Percentiles rank a stretch among this genome's conserved stretches.
Evolutionary conservation across 2,329 filamentous ascomycete genomes (phyloP).

Genomic region (Blumeriella jaapii): DNA sequence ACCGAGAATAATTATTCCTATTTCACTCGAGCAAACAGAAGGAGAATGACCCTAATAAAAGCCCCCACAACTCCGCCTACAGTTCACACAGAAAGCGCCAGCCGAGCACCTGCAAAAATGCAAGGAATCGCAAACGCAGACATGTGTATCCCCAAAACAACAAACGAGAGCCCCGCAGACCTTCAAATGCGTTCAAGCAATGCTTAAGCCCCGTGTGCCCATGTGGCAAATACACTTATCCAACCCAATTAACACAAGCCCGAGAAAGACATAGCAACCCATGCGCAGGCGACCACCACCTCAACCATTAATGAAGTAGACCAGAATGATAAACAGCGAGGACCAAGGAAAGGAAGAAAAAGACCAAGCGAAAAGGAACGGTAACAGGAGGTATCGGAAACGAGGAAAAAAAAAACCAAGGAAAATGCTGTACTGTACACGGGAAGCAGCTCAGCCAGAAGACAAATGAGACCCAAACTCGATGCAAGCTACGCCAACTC

Average conservation of each 20-base stretch:
- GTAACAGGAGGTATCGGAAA: constrained; percentile 4
- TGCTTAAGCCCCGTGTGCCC: constrained; percentile 13
- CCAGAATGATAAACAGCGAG: too few relatives aligned
- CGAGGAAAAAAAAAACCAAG: background rate
- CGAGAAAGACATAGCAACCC: constrained; percentile 9
- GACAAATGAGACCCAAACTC: constrained; percentile 12
- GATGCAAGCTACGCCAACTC: constrained; percentile 19
- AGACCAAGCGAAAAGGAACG: constrained; percentile 11
- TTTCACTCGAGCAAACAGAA: constrained; percentile 4
- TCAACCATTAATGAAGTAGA: constrained; percentile 4
- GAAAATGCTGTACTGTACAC: constrained; percentile 22
- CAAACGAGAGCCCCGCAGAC: constrained; percentile 12
- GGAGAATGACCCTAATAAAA: constrained; percentile 5
- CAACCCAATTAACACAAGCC: constrained; percentile 9
- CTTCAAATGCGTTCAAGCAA: constrained; percentile 14
- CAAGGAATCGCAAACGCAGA: constrained; percentile 16
- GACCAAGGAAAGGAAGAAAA: constrained; percentile 9
- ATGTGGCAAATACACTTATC: constrained; percentile 12
- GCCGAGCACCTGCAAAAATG: constrained; percentile 12
- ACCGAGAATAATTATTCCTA: constrained; percentile 12
- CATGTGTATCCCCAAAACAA: constrained; percentile 16
- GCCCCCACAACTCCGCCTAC: constrained; percentile 9
- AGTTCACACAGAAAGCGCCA: constrained; percentile 5
- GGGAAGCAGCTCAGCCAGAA: constrained; percentile 12
- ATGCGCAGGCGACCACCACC: constrained; percentile 7